phyloP scores from a whole-genome alignment of 148 eudicot species.

The Rhododendron ferrugineum region DNA sequence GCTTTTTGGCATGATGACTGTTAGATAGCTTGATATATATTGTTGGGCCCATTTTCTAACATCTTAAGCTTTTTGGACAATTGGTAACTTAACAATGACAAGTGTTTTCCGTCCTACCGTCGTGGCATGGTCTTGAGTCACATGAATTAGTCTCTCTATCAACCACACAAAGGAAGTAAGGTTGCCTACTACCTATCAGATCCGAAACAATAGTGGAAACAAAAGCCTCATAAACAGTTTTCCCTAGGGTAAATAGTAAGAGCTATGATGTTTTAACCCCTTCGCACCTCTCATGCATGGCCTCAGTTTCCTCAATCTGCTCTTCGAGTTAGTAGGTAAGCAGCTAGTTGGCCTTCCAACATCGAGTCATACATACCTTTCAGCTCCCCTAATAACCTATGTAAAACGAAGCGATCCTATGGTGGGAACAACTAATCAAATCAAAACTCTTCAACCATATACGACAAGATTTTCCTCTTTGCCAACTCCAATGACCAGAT shows the following conservation, averaged over 20 bases:
- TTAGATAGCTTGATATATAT: not conserved
- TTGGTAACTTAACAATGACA: not conserved
- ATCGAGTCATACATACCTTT: not conserved
- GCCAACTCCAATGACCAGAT: not conserved
- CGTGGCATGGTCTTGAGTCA: not conserved
- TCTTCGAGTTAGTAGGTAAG: not conserved
- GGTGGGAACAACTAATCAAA: not conserved
- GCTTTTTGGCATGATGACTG: not conserved
- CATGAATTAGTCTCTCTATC: not conserved
- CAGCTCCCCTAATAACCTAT: not conserved
- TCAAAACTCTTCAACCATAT: not conserved
- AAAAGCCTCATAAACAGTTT: not conserved
- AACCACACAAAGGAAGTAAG: not conserved
- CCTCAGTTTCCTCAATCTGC: not conserved
- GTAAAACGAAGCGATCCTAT: not conserved
- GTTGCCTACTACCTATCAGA: not conserved
- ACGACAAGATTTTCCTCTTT: not conserved
- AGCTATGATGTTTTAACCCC: not conserved
- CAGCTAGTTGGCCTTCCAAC: not conserved
- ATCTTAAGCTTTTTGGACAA: not conserved
- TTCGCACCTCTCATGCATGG: not conserved
- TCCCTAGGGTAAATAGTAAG: not conserved
- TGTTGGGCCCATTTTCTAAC: not conserved
- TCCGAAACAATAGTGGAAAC: not conserved
- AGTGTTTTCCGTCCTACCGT: not conserved